phyloP scores from a whole-genome alignment of 306 rosid species.

The Medicago truncatula region MtrunA17r5.0-ANR NC_053043.1:4616001-4616500 shows the following conservation, averaged over 20 bases:
- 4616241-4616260: not conserved
- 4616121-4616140: conserved; percentile 77
- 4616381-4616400: not conserved
- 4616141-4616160: conserved; percentile 92
- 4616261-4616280: not conserved
- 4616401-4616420: too few relatives aligned
- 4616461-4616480: too few relatives aligned
- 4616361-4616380: not conserved
- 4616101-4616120: not conserved
- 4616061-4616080: not conserved
- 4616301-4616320: too few relatives aligned
- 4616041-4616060: not conserved
- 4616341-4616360: too few relatives aligned
- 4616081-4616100: not conserved
- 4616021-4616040: too few relatives aligned
- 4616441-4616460: too few relatives aligned
- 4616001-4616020: too few relatives aligned
- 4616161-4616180: conserved; percentile 64
- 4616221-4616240: not conserved
- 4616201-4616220: conserved; percentile 74
- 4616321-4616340: too few relatives aligned
- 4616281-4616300: not conserved
- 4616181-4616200: conserved; percentile 92
- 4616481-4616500: too few relatives aligned
- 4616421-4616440: too few relatives aligned